These are phyloP conservation scores for Aspergillus pseudoterreus DNA, from an alignment of 2,329 filamentous ascomycete species.

Conservation along the genomic window DNA sequence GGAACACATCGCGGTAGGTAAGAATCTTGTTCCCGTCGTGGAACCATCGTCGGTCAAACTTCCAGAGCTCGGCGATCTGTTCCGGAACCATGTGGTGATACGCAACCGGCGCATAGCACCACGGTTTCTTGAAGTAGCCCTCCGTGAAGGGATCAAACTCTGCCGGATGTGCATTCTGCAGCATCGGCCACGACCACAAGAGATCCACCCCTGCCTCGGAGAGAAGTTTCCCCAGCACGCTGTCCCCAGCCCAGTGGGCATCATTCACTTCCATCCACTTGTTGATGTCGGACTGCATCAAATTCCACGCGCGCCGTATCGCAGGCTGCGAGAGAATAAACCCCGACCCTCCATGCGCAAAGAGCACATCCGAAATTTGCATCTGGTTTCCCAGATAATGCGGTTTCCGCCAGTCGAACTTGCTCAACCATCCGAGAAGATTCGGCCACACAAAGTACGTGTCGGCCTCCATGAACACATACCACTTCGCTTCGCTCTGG, in stretches of 20 bases:
- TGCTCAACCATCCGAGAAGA: constrained; percentile 49
- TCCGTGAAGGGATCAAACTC: constrained; percentile 39
- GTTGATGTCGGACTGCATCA: constrained; percentile 35
- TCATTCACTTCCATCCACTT: constrained; percentile 43
- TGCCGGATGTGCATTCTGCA: constrained; percentile 36
- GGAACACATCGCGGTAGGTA: constrained; percentile 26
- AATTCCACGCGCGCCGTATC: constrained; percentile 35
- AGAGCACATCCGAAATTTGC: constrained; percentile 45
- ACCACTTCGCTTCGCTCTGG: constrained; percentile 52
- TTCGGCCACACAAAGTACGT: constrained; percentile 54
- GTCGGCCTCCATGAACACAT: constrained; percentile 56
- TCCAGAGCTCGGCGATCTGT: constrained; percentile 41
- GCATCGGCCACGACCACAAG: constrained; percentile 45
- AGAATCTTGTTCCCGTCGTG: constrained; percentile 19
- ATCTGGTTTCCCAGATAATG: constrained; percentile 54
- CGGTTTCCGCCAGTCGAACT: constrained; percentile 43
- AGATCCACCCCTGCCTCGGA: constrained; percentile 40
- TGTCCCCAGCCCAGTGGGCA: constrained; percentile 46
- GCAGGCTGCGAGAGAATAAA: constrained; percentile 49
- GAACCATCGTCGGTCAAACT: constrained; percentile 31
- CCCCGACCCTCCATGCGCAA: constrained; percentile 51
- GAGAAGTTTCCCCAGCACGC: constrained; percentile 44
- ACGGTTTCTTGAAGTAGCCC: constrained; percentile 36
- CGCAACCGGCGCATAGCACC: constrained; percentile 48
- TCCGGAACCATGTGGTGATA: constrained; percentile 47